Evolutionary conservation across 2,329 filamentous ascomycete species (phyloP).

Genomic region (Colletotrichum salicis): DNA sequence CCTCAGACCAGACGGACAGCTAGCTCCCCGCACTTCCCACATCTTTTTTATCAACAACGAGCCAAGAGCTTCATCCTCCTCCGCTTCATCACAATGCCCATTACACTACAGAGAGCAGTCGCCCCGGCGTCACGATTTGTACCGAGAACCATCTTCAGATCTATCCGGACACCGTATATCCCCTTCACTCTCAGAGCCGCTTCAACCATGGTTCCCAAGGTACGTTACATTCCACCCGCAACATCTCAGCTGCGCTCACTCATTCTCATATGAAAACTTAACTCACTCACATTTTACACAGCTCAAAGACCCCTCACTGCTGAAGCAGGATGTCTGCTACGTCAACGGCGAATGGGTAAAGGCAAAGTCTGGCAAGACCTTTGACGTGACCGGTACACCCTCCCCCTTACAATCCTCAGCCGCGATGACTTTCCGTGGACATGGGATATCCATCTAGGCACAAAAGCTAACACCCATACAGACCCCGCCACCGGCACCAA

Average conservation of each 20-base stretch:
- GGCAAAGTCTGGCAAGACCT: slow-evolving; percentile 89
- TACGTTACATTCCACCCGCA: slow-evolving; percentile 42
- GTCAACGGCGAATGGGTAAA: slow-evolving; percentile 94
- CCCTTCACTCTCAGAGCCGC: slow-evolving; percentile 47
- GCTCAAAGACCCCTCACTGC: slow-evolving; percentile 82
- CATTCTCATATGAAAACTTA: not conserved
- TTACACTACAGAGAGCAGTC: slow-evolving; percentile 31
- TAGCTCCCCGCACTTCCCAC: slow-evolving; percentile 22
- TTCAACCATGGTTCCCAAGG: slow-evolving; percentile 61
- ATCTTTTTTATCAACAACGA: not conserved
- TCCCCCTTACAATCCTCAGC: not conserved
- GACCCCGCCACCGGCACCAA: slow-evolving; percentile 86
- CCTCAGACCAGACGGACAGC: not conserved
- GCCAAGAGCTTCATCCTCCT: slow-evolving; percentile 10
- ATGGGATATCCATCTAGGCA: no score
- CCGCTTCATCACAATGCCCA: slow-evolving; percentile 26
- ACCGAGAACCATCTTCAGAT: slow-evolving; percentile 19
- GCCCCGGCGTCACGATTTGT: slow-evolving; percentile 33
- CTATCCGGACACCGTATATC: slow-evolving; percentile 17
- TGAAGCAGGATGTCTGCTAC: slow-evolving; percentile 85
- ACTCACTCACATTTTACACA: slow-evolving; percentile 45
- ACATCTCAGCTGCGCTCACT: not conserved
- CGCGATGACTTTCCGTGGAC: no score
- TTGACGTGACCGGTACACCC: slow-evolving; percentile 77
- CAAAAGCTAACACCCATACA: slow-evolving; percentile 41